Percentiles rank a stretch among this genome's conserved stretches.
Evolutionary conservation across 1,284 basidiomycete genomes (phyloP).

Genomic region (Ceraceosorus guamensis): DNA sequence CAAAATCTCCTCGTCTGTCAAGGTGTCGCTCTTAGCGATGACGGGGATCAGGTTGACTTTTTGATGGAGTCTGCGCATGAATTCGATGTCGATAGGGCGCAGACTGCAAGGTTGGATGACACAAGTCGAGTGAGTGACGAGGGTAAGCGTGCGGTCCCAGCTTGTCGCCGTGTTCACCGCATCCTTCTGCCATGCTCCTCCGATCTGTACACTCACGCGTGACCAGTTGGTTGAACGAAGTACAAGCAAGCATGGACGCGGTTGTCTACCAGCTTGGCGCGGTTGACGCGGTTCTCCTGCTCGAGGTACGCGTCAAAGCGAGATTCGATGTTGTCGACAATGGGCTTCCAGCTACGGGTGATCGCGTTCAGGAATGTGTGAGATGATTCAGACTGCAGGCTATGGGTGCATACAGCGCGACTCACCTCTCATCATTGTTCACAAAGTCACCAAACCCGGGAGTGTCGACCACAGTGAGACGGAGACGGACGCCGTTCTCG

Average conservation of each 20-base stretch:
- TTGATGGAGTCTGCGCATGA: constrained; percentile 44
- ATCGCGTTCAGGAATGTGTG: too few relatives aligned
- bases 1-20: constrained; percentile 41
- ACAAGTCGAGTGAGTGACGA: too few relatives aligned
- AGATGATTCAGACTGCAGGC: background rate
- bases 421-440: constrained; percentile 45
- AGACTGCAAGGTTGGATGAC: constrained; percentile 14
- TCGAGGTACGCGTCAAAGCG: constrained; percentile 47
- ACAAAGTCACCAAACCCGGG: constrained; percentile 47
- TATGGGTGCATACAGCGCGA: background rate
- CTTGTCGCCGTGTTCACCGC: background rate
- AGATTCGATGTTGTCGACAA: constrained; percentile 47
- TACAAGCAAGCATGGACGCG: constrained; percentile 48
- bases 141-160: constrained; percentile 2
- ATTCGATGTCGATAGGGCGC: constrained; percentile 47
- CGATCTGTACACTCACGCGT: constrained; percentile 19
- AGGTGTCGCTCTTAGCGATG: constrained; percentile 47
- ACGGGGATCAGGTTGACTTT: constrained; percentile 47
- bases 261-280: constrained; percentile 45
- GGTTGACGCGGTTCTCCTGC: constrained; percentile 47
- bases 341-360: constrained; percentile 41
- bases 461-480: constrained; percentile 46
- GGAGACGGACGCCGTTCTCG: constrained; percentile 47
- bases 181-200: background rate
- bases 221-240: constrained; percentile 47